phyloP scores from a whole-genome alignment of 768 basidiomycete genomes.

The Russula emetica region DNA sequence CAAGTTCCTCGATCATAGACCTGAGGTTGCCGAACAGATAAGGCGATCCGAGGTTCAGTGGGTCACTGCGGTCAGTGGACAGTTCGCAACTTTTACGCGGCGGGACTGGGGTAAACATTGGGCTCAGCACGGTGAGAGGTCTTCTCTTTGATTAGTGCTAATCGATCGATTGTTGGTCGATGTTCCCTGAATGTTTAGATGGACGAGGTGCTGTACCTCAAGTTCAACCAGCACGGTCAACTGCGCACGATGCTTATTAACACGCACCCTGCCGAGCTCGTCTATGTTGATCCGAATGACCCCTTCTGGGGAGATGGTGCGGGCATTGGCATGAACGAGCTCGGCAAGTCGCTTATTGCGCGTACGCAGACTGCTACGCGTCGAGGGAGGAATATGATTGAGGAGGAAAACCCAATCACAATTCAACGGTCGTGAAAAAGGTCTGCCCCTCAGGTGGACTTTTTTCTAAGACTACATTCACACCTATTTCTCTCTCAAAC shows the following conservation, averaged over 20 bases:
- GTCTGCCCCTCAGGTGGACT: background rate
- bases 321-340: conserved; percentile 54
- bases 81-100: conserved; percentile 36
- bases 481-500: background rate
- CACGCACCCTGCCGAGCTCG: conserved; percentile 43
- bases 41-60: conserved; percentile 36
- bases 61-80: conserved; percentile 32
- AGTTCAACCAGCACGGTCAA: conserved; percentile 66
- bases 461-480: background rate
- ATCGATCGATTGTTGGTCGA: background rate
- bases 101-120: conserved; percentile 55
- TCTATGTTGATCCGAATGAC: conserved; percentile 54
- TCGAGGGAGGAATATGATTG: conserved; percentile 27
- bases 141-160: conserved; percentile 6
- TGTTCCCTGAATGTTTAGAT: conserved; percentile 40
- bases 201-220: conserved; percentile 61
- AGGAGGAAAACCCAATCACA: no score
- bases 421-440: background rate
- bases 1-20: conserved; percentile 53
- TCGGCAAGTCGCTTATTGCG: conserved; percentile 57
- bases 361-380: conserved; percentile 47
- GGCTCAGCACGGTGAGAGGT: conserved; percentile 46
- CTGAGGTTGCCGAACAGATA: conserved; percentile 54
- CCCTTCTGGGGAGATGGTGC: conserved; percentile 62
- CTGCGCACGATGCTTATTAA: conserved; percentile 51